These are phyloP conservation scores for Macrolepiota albuminosa DNA, from an alignment of 768 basidiomycete species.

Conservation along the genomic window DNA sequence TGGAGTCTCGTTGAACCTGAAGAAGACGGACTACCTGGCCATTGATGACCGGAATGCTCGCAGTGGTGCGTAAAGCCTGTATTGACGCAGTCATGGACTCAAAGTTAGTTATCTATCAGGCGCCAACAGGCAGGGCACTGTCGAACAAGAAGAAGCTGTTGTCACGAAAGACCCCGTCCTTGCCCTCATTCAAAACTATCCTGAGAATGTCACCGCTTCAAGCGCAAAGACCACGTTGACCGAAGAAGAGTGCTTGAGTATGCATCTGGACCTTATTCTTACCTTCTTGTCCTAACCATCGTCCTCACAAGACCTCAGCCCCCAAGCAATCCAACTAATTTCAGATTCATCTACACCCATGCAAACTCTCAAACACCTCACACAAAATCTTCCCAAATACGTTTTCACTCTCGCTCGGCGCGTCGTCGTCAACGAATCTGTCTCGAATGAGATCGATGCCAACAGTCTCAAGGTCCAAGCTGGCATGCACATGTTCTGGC, in stretches of 20 bases:
- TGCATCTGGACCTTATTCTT: background rate
- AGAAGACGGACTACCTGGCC: constrained; percentile 96
- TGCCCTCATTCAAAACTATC: constrained; percentile 33
- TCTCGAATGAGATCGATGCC: constrained; percentile 50
- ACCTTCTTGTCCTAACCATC: background rate
- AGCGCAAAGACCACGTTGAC: constrained; percentile 40
- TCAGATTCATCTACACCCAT: constrained; percentile 52
- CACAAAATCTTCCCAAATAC: constrained; percentile 90
- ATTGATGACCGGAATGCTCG: constrained; percentile 73
- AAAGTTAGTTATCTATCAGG: constrained; percentile 3
- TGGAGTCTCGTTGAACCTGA: constrained; percentile 88
- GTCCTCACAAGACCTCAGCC: constrained; percentile 56
- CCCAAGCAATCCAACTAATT: constrained; percentile 74
- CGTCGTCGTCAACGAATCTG: constrained; percentile 43
- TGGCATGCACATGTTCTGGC: constrained; percentile 62
- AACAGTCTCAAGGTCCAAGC: constrained; percentile 53
- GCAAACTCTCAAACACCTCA: constrained; percentile 55
- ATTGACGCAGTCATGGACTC: background rate
- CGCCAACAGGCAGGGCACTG: constrained; percentile 4
- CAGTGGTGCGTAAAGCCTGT: constrained; percentile 9
- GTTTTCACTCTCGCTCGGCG: constrained; percentile 69
- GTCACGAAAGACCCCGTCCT: constrained; percentile 29
- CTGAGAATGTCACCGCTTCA: constrained; percentile 33
- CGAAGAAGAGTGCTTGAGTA: constrained; percentile 52
- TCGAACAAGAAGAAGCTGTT: constrained; percentile 22